Evolutionary conservation across 2,329 filamentous ascomycete species (phyloP), one percentile per base, ranked within the genome.

Genomic region (Biscogniauxia sp.): DNA sequence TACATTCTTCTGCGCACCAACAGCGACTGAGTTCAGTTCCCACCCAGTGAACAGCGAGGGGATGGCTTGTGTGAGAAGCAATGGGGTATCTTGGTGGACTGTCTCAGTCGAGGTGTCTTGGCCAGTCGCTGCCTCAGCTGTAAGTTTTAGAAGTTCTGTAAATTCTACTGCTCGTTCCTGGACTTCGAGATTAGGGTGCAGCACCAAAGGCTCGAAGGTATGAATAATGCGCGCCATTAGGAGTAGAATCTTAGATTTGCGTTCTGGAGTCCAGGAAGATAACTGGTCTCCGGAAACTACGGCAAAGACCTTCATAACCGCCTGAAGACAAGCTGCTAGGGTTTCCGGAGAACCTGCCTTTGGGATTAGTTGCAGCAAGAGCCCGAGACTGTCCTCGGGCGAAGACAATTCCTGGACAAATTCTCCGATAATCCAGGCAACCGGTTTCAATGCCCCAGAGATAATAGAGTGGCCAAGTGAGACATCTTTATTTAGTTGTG

Each of bases 141-240:
- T 92, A 52, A 99, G 81, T 61, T 92, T 92, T 70, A 98, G 85
- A 13, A 98, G 82, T 73, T 99, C 95, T 0, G 93, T 84, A 68
- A 97, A 96, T 72, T 97, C 93, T 1, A 97, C 93, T 2, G 93
- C 90, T 59, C 95, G 87, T 75, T 98, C 95, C 76, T 99, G 95
- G 3, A 99, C 93, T 73, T 99, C 95, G 1, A 99, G 82, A 69
- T 88, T 92, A 0, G 94, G 93, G 73, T 98, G 92, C 50, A 88
- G 82, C 0, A 88, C 87, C 17, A 98, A 76, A 0, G 88, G 85
- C 69, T 98, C 93, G 20, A 97, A 79, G 54, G 91, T 89, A 72
- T 95, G 86, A 20, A 96, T 85, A 6, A 97, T 87, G 1, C 93
- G 87, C 26, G 91, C 90, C 76, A 96, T 87, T 23, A 96, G 80